A percentile compares a stretch with the other conserved stretches of the same genome.
These are phyloP conservation scores for Podila horticola DNA, from an alignment of 192 early-diverging fungal species.

Conservation along the genomic window DNA sequence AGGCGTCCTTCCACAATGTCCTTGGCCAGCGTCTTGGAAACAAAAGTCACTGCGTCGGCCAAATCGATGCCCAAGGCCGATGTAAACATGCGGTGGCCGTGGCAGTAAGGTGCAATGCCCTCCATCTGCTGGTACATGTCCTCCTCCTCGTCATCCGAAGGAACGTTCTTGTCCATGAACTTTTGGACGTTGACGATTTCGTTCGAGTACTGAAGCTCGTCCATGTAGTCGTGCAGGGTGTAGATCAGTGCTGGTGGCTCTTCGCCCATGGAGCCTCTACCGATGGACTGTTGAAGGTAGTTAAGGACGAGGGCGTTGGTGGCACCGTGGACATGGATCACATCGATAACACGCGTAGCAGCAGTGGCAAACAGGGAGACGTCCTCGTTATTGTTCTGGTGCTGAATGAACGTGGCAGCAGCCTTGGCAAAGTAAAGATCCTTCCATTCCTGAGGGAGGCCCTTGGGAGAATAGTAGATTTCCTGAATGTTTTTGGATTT, in stretches of 20 bases:
- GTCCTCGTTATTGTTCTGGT: slow-evolving; percentile 54
- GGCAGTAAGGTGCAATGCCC: slow-evolving; percentile 51
- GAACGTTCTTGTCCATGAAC: slow-evolving; percentile 53
- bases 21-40: slow-evolving; percentile 61
- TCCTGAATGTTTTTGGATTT: slow-evolving; percentile 36
- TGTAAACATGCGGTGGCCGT: slow-evolving; percentile 61
- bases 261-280: slow-evolving; percentile 45
- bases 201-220: slow-evolving; percentile 66
- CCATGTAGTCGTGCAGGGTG: slow-evolving; percentile 68
- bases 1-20: slow-evolving; percentile 64
- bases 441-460: slow-evolving; percentile 66
- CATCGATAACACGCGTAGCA: slow-evolving; percentile 50
- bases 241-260: slow-evolving; percentile 61
- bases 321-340: slow-evolving; percentile 67
- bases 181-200: slow-evolving; percentile 57
- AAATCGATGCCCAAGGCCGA: slow-evolving; percentile 61
- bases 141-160: slow-evolving; percentile 38
- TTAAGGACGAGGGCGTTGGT: slow-evolving; percentile 63
- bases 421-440: slow-evolving; percentile 69
- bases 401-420: slow-evolving; percentile 55
- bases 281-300: slow-evolving; percentile 51
- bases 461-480: slow-evolving; percentile 59
- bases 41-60: slow-evolving; percentile 63
- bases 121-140: slow-evolving; percentile 38
- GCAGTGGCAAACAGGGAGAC: slow-evolving; percentile 58